A percentile compares a stretch with the other conserved stretches of the same genome.
Evolutionary conservation across 2,329 filamentous ascomycete genomes (phyloP).

Genomic region (Cercospora beticola): DNA sequence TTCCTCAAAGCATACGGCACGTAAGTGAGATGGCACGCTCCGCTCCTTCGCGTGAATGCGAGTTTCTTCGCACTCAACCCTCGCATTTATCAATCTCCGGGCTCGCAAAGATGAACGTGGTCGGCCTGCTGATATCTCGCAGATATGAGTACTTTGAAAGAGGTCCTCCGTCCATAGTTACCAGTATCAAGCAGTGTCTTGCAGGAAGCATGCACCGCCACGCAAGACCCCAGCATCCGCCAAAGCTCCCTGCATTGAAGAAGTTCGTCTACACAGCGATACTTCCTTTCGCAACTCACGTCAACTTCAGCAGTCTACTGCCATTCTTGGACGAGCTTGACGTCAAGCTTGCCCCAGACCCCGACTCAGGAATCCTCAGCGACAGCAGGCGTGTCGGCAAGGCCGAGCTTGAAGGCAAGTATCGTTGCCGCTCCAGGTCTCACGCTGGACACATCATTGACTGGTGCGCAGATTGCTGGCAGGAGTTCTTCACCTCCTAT

Average conservation of each 20-base stretch:
- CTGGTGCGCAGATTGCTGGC: slow-evolving; percentile 34
- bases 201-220: not conserved
- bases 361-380: slow-evolving; percentile 41
- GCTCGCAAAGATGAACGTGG: not conserved
- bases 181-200: slow-evolving; percentile 33
- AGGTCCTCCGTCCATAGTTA: slow-evolving; percentile 45
- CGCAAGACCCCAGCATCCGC: not conserved
- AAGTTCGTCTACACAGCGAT: slow-evolving; percentile 37
- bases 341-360: slow-evolving; percentile 46
- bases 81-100: not conserved
- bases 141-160: slow-evolving; percentile 68
- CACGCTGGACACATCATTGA: not conserved
- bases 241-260: not conserved
- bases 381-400: slow-evolving; percentile 42
- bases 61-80: not conserved
- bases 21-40: not conserved
- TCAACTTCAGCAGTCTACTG: slow-evolving; percentile 30
- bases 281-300: slow-evolving; percentile 35
- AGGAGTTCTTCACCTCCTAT: slow-evolving; percentile 34
- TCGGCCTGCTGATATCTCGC: not conserved
- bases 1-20: slow-evolving; percentile 69
- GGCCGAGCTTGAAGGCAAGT: slow-evolving; percentile 38
- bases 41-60: not conserved
- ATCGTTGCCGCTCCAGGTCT: not conserved
- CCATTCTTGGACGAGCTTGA: slow-evolving; percentile 34